Percentiles rank a stretch among this genome's conserved stretches.
These are phyloP conservation scores for Biscutella laevigata DNA, from an alignment of 441 rosid genomes.

Conservation along the genomic window DNA sequence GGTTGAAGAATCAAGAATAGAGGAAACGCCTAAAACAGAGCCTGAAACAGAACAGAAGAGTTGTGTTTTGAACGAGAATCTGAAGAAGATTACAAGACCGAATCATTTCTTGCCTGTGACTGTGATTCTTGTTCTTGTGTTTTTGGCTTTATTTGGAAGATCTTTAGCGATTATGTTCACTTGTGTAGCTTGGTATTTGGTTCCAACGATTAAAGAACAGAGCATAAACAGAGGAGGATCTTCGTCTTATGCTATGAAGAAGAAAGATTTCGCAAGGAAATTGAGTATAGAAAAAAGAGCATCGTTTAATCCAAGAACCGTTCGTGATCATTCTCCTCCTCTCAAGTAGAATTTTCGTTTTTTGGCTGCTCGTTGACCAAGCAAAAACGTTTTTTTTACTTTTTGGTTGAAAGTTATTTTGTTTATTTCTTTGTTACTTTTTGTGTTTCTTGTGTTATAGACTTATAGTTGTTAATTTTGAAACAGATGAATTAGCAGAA, in stretches of 20 bases:
- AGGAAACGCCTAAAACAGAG: conserved; percentile 15
- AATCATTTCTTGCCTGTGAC: conserved; percentile 45
- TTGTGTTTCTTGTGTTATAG: conserved; percentile 3
- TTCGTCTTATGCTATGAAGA: conserved; percentile 25
- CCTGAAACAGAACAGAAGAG: conserved; percentile 20
- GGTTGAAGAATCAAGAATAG: conserved; percentile 16
- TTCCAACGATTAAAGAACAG: conserved; percentile 34
- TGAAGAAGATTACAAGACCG: conserved; percentile 34
- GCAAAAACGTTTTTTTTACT: neutral
- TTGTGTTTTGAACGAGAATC: conserved; percentile 25
- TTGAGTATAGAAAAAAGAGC: conserved; percentile 27
- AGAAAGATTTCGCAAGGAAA: conserved; percentile 34
- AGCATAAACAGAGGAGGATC: conserved; percentile 15
- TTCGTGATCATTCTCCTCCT: conserved; percentile 14
- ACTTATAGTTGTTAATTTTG: conserved; percentile 13
- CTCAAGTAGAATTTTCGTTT: conserved; percentile 16
- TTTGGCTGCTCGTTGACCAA: conserved; percentile 21
- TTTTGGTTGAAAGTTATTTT: neutral
- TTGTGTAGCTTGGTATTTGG: conserved; percentile 60
- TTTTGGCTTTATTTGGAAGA: conserved; percentile 53
- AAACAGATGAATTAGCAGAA: conserved; percentile 19
- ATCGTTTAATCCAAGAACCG: conserved; percentile 27
- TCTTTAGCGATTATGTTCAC: conserved; percentile 54
- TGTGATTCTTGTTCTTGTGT: conserved; percentile 41
- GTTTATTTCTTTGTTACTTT: neutral